Evolutionary conservation across 2,329 filamentous ascomycete genomes (phyloP), one percentile per base, ranked within the genome.

Genomic region (Pestalotiopsis sp.): DNA sequence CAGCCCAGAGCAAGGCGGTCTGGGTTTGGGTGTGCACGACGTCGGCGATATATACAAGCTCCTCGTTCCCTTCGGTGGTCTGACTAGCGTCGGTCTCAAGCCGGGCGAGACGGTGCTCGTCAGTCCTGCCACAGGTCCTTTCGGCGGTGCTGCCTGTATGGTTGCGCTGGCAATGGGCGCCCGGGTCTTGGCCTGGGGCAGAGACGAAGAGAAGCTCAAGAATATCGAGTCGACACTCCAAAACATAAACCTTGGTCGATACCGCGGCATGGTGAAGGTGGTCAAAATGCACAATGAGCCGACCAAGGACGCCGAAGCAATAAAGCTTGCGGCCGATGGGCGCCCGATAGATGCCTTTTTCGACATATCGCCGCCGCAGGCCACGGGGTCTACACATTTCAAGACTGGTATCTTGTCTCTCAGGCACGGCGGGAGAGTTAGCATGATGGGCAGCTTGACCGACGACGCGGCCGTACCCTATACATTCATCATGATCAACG

Each of bases 111-210:
- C 80, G 0, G 73, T 87, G 11, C 75, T 87, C 41, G 72, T 87
- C 1, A 75, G 74, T 36, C 85, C 84, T 2, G 85, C 84, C 9
- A 86, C 84, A 0, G 84, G 85, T 0, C 69, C 69, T 0, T 87
- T 83, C 71, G 82, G 84, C 2, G 78, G 83, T 12, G 81, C 80
- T 2, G 84, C 78, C 0, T 83, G 85, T 0, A 68, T 77, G 4
- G 76, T 84, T 2, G 84, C 84, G 0, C 68, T 84, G 2, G 80
- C 84, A 0, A 83, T 86, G 81, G 86, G 85, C 0, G 83, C 83
- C 4, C 79, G 76, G 31, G 84, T 87, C 2, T 73, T 87, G 66
- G 84, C 85, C 1, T 79, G 84, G 77, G 83, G 84, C 2, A 75
- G 84, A 31, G 83, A 74, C 27, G 72, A 74, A 31, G 68, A 84